A percentile compares a stretch with the other conserved stretches of the same genome.
Evolutionary conservation across 2,329 filamentous ascomycete genomes (phyloP).

Genomic region (Septoria petroselini): DNA sequence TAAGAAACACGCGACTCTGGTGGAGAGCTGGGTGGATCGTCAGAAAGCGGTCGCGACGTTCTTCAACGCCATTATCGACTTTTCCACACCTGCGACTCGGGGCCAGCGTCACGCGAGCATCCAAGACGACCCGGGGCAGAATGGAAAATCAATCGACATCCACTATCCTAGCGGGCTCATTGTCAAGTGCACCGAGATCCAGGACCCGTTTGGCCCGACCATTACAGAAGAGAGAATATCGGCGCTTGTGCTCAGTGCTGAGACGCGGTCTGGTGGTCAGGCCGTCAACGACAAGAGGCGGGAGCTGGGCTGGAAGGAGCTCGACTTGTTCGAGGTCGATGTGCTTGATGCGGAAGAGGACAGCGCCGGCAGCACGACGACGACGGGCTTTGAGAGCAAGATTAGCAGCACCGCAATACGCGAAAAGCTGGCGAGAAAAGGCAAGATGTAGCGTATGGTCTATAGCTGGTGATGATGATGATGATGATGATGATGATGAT

Average conservation of each 20-base stretch:
- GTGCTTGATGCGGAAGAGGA: constrained; percentile 67
- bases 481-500: too few relatives aligned
- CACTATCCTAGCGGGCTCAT: constrained; percentile 60
- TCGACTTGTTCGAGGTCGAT: constrained; percentile 85
- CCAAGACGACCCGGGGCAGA: constrained; percentile 46
- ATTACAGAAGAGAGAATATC: constrained; percentile 76
- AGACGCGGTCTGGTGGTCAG: constrained; percentile 78
- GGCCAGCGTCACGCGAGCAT: constrained; percentile 38
- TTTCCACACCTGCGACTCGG: constrained; percentile 47
- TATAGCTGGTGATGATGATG: not conserved
- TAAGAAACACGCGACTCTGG: constrained; percentile 79
- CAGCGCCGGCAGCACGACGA: constrained; percentile 39
- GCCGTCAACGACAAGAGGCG: constrained; percentile 80
- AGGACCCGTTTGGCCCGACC: constrained; percentile 86
- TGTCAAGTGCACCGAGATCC: constrained; percentile 79
- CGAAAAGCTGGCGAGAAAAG: constrained; percentile 33
- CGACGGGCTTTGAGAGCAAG: constrained; percentile 70
- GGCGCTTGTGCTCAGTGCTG: constrained; percentile 79
- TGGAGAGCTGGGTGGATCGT: constrained; percentile 77
- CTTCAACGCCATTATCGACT: constrained; percentile 59
- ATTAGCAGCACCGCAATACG: constrained; percentile 85
- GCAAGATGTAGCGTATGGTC: constrained; percentile 16
- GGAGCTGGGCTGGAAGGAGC: constrained; percentile 69
- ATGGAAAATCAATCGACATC: constrained; percentile 55
- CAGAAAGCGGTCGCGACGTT: constrained; percentile 69